phyloP scores from a whole-genome alignment of 75 land plant species.

The Selaginella moellendorffii region DNA sequence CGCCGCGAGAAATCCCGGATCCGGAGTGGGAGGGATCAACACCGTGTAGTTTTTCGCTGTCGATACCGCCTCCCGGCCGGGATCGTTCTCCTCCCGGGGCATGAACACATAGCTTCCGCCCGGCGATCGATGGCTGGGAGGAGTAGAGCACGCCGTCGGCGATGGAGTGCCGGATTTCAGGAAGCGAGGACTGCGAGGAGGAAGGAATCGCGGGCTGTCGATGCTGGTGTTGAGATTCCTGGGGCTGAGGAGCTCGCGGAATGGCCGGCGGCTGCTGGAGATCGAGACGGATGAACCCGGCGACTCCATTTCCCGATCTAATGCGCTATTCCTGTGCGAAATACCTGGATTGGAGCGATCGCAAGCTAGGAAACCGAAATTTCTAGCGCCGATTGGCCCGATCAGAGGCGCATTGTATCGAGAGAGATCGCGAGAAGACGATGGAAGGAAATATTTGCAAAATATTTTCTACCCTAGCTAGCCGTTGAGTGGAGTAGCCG shows the following conservation, averaged over 20 bases:
- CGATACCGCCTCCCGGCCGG: slow-evolving; percentile 33
- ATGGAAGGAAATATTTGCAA: no score
- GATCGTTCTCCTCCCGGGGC: slow-evolving; percentile 21
- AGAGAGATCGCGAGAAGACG: no score
- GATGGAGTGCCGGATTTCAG: background rate
- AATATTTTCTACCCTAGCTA: no score
- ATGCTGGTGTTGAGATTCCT: background rate
- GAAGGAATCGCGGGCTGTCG: no score
- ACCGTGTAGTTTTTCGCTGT: slow-evolving; percentile 29
- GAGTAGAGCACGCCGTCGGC: background rate
- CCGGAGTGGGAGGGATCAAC: slow-evolving; percentile 56
- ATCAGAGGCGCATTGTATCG: no score
- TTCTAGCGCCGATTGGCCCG: no score
- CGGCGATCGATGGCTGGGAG: background rate
- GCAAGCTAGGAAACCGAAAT: no score
- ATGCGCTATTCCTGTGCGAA: no score
- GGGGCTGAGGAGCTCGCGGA: background rate
- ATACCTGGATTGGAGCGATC: no score
- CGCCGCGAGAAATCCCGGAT: slow-evolving; percentile 9
- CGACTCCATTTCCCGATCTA: no score
- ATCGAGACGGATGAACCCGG: background rate
- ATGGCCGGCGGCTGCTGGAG: background rate
- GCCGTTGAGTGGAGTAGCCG: no score
- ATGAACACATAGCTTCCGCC: background rate
- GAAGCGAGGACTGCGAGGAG: background rate